Percentiles rank a stretch among this genome's conserved stretches.
phyloP scores from a whole-genome alignment of 768 basidiomycete genomes.

The Suillus tomentosus region DNA sequence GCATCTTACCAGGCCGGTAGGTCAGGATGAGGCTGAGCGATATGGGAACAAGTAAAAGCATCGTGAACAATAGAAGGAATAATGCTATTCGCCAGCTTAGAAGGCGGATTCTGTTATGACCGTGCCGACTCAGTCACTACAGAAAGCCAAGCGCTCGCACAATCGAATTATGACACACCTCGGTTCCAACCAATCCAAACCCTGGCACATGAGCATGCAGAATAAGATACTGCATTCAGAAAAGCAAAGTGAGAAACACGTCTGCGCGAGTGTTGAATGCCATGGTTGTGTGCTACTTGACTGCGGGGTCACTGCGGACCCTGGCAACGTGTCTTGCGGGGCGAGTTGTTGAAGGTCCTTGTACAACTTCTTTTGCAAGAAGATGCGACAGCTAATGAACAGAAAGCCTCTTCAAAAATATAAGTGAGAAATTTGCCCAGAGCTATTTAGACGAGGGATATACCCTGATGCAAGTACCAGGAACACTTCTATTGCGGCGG shows the following conservation, averaged over 20 bases:
- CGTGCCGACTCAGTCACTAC: constrained; percentile 2
- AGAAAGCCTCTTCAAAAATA: constrained; percentile 40
- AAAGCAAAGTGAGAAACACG: constrained; percentile 69
- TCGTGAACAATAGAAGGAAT: constrained; percentile 54
- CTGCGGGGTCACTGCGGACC: constrained; percentile 24
- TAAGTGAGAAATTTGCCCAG: neutral
- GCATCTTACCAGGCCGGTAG: constrained; percentile 34
- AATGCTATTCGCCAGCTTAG: constrained; percentile 73
- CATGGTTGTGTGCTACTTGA: constrained; percentile 31
- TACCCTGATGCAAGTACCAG: constrained; percentile 24
- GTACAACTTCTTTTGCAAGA: constrained; percentile 59
- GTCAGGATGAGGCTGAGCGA: constrained; percentile 61
- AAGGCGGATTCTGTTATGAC: constrained; percentile 51
- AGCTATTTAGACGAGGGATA: neutral
- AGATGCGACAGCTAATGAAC: constrained; percentile 61
- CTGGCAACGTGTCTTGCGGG: constrained; percentile 28
- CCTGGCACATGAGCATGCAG: constrained; percentile 72
- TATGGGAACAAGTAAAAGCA: constrained; percentile 71
- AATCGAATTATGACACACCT: constrained; percentile 42
- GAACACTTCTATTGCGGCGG: constrained; percentile 17
- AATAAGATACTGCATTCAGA: constrained; percentile 77
- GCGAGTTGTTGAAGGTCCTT: constrained; percentile 56
- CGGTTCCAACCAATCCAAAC: constrained; percentile 51
- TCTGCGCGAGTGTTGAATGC: constrained; percentile 59
- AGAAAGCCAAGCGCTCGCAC: constrained; percentile 5